phyloP scores from a whole-genome alignment of 139 green algal species.

The Edaphochlamys debaryana region DNA sequence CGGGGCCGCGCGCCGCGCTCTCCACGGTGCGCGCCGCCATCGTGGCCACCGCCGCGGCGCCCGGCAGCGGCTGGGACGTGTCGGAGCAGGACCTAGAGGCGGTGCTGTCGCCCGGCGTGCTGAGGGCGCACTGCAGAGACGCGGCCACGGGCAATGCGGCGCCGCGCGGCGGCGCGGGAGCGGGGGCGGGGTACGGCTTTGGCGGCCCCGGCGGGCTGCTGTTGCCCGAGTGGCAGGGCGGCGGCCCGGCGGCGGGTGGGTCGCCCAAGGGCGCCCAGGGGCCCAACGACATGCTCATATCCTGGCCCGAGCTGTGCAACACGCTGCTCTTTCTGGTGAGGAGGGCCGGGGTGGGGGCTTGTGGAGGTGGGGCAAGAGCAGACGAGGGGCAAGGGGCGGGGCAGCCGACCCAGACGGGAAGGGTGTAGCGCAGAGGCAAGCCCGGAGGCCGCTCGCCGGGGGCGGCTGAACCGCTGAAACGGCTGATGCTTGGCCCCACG shows the following conservation, averaged over 20 bases:
- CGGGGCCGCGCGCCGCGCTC: constrained; percentile 22
- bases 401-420: too few species aligned
- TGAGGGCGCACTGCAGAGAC: background rate
- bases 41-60: constrained; percentile 21
- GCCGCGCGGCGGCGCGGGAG: background rate
- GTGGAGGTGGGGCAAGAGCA: too few species aligned
- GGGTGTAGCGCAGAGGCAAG: too few species aligned
- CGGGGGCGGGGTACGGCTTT: background rate
- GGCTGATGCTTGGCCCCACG: too few species aligned
- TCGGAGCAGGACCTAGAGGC: constrained; percentile 16
- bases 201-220: constrained; percentile 10
- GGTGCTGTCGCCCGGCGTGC: constrained; percentile 4
- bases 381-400: too few species aligned
- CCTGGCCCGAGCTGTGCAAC: constrained; percentile 21
- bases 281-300: constrained; percentile 25
- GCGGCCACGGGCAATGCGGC: background rate
- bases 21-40: constrained; percentile 13
- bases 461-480: too few species aligned
- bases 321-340: constrained; percentile 28
- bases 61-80: constrained; percentile 40
- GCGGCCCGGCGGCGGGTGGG: background rate
- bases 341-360: too few species aligned
- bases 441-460: too few species aligned
- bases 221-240: constrained; percentile 31
- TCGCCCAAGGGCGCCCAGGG: background rate